These are phyloP conservation scores for Flueggea neowawraea DNA, from an alignment of 441 rosid species.

Conservation along the genomic window DNA sequence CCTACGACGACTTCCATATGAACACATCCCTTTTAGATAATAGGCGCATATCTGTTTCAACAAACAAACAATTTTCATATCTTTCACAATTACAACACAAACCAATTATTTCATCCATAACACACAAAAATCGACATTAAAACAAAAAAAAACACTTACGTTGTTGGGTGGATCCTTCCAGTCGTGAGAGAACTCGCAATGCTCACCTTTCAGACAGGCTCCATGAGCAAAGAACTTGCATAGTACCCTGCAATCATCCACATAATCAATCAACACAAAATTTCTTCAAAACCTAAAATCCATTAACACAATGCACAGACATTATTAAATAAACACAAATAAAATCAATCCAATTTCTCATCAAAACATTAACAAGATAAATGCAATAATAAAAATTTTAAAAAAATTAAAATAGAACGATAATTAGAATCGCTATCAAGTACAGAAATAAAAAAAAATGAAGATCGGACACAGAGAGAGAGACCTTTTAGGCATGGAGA, in stretches of 20 bases:
- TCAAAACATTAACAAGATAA: no score
- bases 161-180: constrained; percentile 86
- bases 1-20: constrained; percentile 85
- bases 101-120: no score
- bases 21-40: constrained; percentile 87
- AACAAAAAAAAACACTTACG: constrained; percentile 30
- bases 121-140: no score
- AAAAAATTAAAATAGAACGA: no score
- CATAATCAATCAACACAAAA: neutral
- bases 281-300: neutral
- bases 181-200: constrained; percentile 92
- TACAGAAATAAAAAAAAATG: no score
- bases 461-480: no score
- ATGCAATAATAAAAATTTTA: no score
- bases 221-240: constrained; percentile 97
- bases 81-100: neutral
- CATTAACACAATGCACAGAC: no score
- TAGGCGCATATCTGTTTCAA: constrained; percentile 69
- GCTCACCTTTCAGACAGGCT: constrained; percentile 95
- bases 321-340: no score
- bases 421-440: no score
- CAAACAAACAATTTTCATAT: neutral
- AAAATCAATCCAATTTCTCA: no score
- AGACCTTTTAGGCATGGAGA: constrained; percentile 37
- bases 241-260: constrained; percentile 45